A percentile compares a stretch with the other conserved stretches of the same genome.
phyloP scores from a whole-genome alignment of 2,329 filamentous ascomycete species.

The Ophiocordyceps australis region DNA sequence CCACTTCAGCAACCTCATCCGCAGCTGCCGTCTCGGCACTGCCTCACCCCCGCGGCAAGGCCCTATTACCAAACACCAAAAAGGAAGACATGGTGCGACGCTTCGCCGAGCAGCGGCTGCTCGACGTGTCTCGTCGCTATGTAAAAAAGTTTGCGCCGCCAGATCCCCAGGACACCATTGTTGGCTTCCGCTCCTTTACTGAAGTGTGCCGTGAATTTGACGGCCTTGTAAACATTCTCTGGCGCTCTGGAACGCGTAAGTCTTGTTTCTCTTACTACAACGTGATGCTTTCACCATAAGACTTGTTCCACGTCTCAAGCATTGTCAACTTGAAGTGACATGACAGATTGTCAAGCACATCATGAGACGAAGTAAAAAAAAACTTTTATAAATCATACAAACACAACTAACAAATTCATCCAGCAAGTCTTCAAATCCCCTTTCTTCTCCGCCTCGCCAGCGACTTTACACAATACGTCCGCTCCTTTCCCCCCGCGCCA shows the following conservation, averaged over 20 bases:
- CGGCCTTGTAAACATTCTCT: conserved; percentile 59
- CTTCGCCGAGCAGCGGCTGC: conserved; percentile 34
- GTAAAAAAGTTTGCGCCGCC: conserved; percentile 37
- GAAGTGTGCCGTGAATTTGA: conserved; percentile 62
- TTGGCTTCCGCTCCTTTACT: conserved; percentile 40
- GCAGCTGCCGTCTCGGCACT: conserved; percentile 19
- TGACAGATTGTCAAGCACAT: too few relatives aligned
- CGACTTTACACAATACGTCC: conserved; percentile 52
- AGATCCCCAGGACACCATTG: conserved; percentile 25
- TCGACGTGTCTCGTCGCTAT: conserved; percentile 36
- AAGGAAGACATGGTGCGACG: conserved; percentile 42
- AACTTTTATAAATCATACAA: too few relatives aligned
- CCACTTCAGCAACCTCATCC: conserved; percentile 24
- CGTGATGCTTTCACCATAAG: too few relatives aligned
- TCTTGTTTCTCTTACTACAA: conserved; percentile 2
- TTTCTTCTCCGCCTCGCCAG: conserved; percentile 66
- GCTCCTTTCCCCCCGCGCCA: conserved; percentile 45
- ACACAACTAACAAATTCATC: too few relatives aligned
- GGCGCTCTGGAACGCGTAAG: conserved; percentile 76
- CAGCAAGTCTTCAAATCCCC: conserved; percentile 65
- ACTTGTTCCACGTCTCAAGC: too few relatives aligned
- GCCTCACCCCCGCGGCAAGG: conserved; percentile 34
- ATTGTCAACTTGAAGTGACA: too few relatives aligned
- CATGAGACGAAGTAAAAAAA: too few relatives aligned
- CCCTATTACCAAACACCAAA: conserved; percentile 34